Percentiles rank a stretch among this genome's conserved stretches.
Evolutionary conservation across 2,329 filamentous ascomycete genomes (phyloP).

Genomic region (Hymenoscyphus fraxineus): DNA sequence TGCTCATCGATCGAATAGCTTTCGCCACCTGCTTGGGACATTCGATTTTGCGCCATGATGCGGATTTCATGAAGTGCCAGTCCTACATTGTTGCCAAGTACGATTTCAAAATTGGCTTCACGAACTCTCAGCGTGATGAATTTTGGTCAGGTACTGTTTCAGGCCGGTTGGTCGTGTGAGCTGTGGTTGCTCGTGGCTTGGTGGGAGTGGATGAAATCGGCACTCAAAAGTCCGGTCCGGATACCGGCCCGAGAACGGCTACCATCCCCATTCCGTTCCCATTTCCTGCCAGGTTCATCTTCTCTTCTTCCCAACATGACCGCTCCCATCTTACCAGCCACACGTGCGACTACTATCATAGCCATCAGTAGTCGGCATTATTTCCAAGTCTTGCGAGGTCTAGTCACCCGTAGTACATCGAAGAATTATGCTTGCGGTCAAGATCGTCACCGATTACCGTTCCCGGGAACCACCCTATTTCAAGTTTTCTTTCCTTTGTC

Average conservation of each 20-base stretch:
- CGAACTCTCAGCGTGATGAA: background rate
- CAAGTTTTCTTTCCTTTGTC: background rate
- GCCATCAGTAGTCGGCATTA: background rate
- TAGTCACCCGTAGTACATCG: background rate
- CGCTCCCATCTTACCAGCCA: background rate
- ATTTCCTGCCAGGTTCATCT: background rate
- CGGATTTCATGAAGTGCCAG: background rate
- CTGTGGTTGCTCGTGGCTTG: too few relatives aligned
- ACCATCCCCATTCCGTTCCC: background rate
- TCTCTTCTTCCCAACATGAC: background rate
- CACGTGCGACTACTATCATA: background rate
- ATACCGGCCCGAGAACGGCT: too few relatives aligned
- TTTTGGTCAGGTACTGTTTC: background rate
- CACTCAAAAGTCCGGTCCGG: too few relatives aligned
- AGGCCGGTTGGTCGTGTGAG: too few relatives aligned
- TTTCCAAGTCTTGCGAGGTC: background rate
- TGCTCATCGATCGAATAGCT: background rate
- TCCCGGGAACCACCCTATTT: background rate
- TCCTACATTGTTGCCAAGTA: background rate
- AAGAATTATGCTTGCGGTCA: background rate
- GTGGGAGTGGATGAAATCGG: too few relatives aligned
- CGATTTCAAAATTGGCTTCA: background rate
- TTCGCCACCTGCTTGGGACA: background rate
- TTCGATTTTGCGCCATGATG: conserved; percentile 1
- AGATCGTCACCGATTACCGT: background rate